Evolutionary conservation across 139 green algal species (phyloP).

Genomic region (Pycnococcus provasolii): DNA sequence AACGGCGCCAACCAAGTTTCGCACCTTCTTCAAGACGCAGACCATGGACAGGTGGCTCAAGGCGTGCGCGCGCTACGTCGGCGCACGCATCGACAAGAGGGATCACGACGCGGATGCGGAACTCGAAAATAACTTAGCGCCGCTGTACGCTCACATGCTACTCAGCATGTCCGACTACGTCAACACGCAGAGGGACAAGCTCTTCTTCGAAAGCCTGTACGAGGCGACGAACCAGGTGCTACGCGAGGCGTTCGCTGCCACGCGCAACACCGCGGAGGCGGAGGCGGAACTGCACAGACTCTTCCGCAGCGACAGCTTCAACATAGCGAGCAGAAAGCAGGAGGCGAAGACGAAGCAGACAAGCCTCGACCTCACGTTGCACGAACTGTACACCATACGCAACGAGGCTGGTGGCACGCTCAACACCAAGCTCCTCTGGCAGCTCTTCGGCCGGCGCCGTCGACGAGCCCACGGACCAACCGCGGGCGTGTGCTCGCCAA

Average conservation of each 20-base stretch:
- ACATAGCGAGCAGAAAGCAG: constrained; percentile 8
- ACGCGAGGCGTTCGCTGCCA: constrained; percentile 12
- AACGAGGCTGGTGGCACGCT: constrained; percentile 7
- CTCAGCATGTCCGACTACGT: not conserved
- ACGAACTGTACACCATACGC: constrained; percentile 12
- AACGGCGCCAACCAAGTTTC: constrained; percentile 15
- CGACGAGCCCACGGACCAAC: too few species aligned
- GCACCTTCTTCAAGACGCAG: constrained; percentile 7
- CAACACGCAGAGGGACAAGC: constrained; percentile 13
- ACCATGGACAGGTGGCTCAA: constrained; percentile 9
- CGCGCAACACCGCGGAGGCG: not conserved
- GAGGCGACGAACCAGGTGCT: constrained; percentile 13
- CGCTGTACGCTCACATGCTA: constrained; percentile 20
- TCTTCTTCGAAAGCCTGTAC: constrained; percentile 24
- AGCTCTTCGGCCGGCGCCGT: not conserved
- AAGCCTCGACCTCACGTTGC: not conserved
- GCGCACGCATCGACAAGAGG: not conserved
- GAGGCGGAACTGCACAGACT: constrained; percentile 15
- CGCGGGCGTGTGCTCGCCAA: too few species aligned
- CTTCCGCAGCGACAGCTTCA: constrained; percentile 22
- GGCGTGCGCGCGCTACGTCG: constrained; percentile 4
- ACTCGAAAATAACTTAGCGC: not conserved
- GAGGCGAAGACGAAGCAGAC: not conserved
- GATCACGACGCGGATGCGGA: not conserved
- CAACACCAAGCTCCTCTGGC: constrained; percentile 1